Percentiles rank a stretch among this genome's conserved stretches.
phyloP scores from a whole-genome alignment of 2,329 filamentous ascomycete genomes.

The Exophiala sideris region DNA sequence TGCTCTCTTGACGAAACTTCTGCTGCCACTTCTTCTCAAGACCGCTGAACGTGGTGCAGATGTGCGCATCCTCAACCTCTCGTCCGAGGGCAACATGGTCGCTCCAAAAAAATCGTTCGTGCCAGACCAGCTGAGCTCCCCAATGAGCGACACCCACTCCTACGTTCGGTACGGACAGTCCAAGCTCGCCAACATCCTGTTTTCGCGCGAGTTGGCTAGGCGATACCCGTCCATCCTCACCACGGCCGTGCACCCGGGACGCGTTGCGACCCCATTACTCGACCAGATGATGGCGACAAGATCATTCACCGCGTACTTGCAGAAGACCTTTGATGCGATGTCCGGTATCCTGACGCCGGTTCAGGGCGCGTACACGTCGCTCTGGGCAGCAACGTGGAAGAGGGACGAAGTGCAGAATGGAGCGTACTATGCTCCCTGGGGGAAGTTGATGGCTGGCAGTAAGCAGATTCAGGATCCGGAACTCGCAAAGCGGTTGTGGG shows the following conservation, averaged over 20 bases:
- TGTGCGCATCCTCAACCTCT: conserved; percentile 45
- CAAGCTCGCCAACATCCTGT: conserved; percentile 50
- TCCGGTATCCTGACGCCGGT: conserved; percentile 8
- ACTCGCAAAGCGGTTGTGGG: conserved; percentile 36
- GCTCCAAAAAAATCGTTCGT: conserved; percentile 21
- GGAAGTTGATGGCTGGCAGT: conserved; percentile 27
- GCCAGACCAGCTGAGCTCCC: conserved; percentile 13
- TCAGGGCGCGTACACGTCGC: conserved; percentile 15
- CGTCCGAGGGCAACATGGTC: conserved; percentile 31
- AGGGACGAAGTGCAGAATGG: conserved; percentile 11
- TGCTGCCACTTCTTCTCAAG: conserved; percentile 35
- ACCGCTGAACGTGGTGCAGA: conserved; percentile 30
- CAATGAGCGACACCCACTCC: conserved; percentile 21
- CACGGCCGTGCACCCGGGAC: conserved; percentile 42
- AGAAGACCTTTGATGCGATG: conserved; percentile 7
- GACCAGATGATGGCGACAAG: conserved; percentile 18
- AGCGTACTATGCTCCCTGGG: conserved; percentile 9
- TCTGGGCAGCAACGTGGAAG: conserved; percentile 31
- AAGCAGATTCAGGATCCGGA: conserved; percentile 28
- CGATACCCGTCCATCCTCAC: conserved; percentile 38
- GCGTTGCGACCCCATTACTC: conserved; percentile 39
- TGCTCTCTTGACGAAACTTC: conserved; percentile 42
- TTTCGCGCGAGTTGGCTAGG: conserved; percentile 39
- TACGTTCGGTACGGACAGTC: conserved; percentile 44
- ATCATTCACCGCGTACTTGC: conserved; percentile 5